Percentiles rank a stretch among this genome's conserved stretches.
These are phyloP conservation scores for Globisporangium polare DNA, from an alignment of 352 stramenopile genomes.

Conservation along the genomic window DNA sequence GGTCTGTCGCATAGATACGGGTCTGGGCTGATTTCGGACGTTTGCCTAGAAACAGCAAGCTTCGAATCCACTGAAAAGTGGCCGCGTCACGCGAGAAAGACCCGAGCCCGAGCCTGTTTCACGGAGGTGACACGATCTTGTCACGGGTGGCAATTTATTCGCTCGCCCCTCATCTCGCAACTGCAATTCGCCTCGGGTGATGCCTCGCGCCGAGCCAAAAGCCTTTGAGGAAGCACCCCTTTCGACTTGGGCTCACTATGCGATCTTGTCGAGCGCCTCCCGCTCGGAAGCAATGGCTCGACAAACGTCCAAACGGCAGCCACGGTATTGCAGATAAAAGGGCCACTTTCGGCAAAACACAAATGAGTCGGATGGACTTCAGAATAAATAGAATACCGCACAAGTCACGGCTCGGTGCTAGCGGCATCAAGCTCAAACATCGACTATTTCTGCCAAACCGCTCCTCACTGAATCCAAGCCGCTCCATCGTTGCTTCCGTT, in stretches of 20 bases:
- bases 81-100: background rate
- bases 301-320: too few relatives aligned
- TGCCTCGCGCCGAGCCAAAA: too few relatives aligned
- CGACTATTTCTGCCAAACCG: background rate
- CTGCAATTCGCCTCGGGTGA: too few relatives aligned
- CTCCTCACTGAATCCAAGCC: background rate
- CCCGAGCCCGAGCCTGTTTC: background rate
- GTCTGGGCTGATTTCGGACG: background rate
- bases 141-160: background rate
- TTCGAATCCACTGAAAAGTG: background rate
- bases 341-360: too few relatives aligned
- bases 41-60: background rate
- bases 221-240: too few relatives aligned
- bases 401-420: background rate
- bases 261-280: too few relatives aligned
- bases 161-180: too few relatives aligned
- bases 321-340: too few relatives aligned
- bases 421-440: background rate
- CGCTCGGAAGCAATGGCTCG: too few relatives aligned
- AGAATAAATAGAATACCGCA: background rate
- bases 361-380: background rate
- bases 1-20: background rate
- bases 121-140: background rate
- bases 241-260: too few relatives aligned
- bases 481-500: background rate